These are phyloP conservation scores for Clarireedia paspali DNA, from an alignment of 2,329 filamentous ascomycete genomes.

Conservation along the genomic window DNA sequence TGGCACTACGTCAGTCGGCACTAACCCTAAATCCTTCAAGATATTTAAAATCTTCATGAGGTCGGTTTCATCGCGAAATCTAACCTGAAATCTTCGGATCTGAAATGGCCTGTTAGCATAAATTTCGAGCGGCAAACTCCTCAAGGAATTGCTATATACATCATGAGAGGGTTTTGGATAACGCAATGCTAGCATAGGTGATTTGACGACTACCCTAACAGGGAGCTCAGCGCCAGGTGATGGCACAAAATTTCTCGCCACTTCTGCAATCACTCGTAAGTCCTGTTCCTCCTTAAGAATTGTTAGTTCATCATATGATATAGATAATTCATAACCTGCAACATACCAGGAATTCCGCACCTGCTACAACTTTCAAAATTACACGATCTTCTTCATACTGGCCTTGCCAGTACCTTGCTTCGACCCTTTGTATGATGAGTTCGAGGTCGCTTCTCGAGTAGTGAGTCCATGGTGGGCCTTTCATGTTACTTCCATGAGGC, in stretches of 20 bases:
- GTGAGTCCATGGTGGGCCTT: slow-evolving; percentile 25
- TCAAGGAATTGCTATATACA: slow-evolving; percentile 14
- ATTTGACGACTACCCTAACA: slow-evolving; percentile 28
- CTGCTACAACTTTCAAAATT: slow-evolving; percentile 34
- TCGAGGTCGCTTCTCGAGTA: slow-evolving; percentile 22
- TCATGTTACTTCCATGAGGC: slow-evolving; percentile 14
- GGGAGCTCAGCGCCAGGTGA: slow-evolving; percentile 19
- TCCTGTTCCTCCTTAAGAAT: slow-evolving; percentile 26
- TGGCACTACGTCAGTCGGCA: slow-evolving; percentile 20
- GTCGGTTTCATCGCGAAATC: slow-evolving; percentile 32
- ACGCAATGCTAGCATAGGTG: slow-evolving; percentile 30
- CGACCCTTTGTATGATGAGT: slow-evolving; percentile 20
- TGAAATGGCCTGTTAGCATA: slow-evolving; percentile 15
- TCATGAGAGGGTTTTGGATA: slow-evolving; percentile 25
- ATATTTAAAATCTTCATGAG: slow-evolving; percentile 24
- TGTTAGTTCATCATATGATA: neutral
- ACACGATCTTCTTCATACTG: slow-evolving; percentile 13
- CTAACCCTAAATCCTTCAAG: slow-evolving; percentile 29
- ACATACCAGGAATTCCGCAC: slow-evolving; percentile 35
- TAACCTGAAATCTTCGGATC: slow-evolving; percentile 38
- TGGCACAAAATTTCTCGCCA: slow-evolving; percentile 15
- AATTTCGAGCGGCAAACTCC: neutral
- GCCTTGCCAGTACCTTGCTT: slow-evolving; percentile 16
- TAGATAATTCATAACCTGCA: neutral
- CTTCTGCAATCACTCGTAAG: slow-evolving; percentile 20